Percentiles rank a stretch among this genome's conserved stretches.
phyloP scores from a whole-genome alignment of 208 protist species.

The Leishmania lainsoni region DNA sequence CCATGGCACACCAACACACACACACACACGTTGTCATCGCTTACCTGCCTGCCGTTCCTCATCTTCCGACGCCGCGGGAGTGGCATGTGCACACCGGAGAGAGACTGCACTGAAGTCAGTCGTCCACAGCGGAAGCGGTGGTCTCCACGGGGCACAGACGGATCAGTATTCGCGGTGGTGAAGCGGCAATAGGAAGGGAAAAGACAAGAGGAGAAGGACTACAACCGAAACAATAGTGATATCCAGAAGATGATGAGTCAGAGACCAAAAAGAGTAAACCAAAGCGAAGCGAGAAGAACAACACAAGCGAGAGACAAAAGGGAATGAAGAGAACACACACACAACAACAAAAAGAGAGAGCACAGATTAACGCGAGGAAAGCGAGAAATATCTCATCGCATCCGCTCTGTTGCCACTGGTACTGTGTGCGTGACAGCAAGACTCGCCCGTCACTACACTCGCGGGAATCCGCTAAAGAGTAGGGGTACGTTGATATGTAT shows the following conservation, averaged over 20 bases:
- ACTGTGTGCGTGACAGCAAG: neutral
- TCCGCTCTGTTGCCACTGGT: neutral
- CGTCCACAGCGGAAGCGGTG: neutral
- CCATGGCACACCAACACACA: neutral
- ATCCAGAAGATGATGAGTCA: neutral
- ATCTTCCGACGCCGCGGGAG: neutral
- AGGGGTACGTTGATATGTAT: neutral
- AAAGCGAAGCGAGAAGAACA: neutral
- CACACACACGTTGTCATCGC: neutral
- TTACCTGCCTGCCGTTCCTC: neutral
- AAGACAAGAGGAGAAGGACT: constrained; percentile 3
- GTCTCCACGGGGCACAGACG: neutral
- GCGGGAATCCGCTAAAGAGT: neutral
- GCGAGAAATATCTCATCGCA: neutral
- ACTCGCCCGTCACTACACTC: neutral
- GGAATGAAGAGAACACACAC: neutral
- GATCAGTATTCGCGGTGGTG: neutral
- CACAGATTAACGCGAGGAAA: neutral
- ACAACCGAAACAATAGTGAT: constrained; percentile 15
- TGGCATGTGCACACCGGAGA: neutral
- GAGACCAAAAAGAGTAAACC: neutral
- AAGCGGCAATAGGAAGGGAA: neutral
- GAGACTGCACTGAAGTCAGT: neutral
- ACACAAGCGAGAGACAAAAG: neutral
- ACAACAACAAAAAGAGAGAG: neutral